phyloP scores from a whole-genome alignment of 257 asterid genomes.

The Eucommia ulmoides region DNA sequence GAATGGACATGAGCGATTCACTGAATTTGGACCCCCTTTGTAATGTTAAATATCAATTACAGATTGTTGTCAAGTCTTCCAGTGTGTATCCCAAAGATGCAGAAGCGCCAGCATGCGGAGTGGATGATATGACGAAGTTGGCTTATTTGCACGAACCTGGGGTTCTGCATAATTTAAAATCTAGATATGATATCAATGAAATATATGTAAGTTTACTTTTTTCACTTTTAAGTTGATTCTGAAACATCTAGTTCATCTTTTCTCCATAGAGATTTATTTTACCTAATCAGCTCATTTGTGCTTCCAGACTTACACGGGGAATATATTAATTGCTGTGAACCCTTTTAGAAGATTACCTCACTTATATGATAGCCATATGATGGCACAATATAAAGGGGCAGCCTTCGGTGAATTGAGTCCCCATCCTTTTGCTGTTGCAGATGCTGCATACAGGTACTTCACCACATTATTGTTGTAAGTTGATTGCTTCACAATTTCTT shows the following conservation, averaged over 20 bases:
- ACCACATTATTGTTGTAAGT: neutral
- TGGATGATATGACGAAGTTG: conserved; percentile 98
- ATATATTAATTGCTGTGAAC: conserved; percentile 80
- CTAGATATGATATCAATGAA: conserved; percentile 96
- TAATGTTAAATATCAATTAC: conserved; percentile 9
- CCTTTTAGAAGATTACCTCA: conserved; percentile 64
- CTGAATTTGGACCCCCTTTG: too few relatives aligned
- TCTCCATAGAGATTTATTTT: conserved; percentile 3
- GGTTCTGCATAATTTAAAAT: conserved; percentile 64
- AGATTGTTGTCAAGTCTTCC: conserved; percentile 74
- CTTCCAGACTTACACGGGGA: conserved; percentile 90
- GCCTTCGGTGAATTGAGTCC: conserved; percentile 57
- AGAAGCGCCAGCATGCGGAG: conserved; percentile 98
- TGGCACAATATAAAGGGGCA: conserved; percentile 51
- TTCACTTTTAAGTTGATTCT: neutral
- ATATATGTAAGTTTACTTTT: conserved; percentile 59
- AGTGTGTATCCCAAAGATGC: conserved; percentile 83
- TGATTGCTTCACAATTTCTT: neutral
- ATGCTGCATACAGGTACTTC: conserved; percentile 89
- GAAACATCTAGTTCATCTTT: neutral
- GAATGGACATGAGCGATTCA: too few relatives aligned
- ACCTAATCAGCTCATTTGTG: conserved; percentile 14
- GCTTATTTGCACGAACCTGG: conserved; percentile 99
- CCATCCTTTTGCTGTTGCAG: conserved; percentile 98
- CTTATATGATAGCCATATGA: conserved; percentile 70